These are phyloP conservation scores for Penicillium sp. DNA, from an alignment of 2,329 filamentous ascomycete species.

Conservation along the genomic window DNA sequence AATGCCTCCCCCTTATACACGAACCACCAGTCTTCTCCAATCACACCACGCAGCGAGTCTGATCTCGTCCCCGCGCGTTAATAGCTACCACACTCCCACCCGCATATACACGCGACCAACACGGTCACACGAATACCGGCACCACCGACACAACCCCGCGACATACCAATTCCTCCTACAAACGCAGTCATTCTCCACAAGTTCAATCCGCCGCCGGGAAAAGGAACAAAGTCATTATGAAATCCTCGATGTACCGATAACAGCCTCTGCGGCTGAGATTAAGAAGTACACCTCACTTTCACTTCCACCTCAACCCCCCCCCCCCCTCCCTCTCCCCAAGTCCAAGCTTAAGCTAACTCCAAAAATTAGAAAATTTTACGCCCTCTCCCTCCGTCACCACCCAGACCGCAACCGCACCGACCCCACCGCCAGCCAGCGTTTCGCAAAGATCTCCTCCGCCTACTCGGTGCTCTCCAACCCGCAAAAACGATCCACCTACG, in stretches of 20 bases:
- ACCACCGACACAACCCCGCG: background rate
- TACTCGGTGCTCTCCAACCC: conserved; percentile 76
- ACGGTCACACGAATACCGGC: conserved; percentile 1
- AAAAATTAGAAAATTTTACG: conserved; percentile 71
- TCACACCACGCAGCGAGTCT: conserved; percentile 6
- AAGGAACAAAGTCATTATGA: conserved; percentile 73
- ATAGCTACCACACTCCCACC: conserved; percentile 1
- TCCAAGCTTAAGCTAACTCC: background rate
- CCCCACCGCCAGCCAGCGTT: conserved; percentile 71
- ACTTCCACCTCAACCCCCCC: conserved; percentile 4
- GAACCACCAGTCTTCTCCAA: conserved; percentile 15
- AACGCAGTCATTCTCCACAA: conserved; percentile 47
- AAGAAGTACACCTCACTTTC: conserved; percentile 66
- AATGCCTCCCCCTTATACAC: conserved; percentile 31
- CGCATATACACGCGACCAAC: conserved; percentile 17
- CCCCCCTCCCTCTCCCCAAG: background rate
- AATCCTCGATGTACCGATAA: conserved; percentile 70
- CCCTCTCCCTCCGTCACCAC: conserved; percentile 87
- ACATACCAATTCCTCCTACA: background rate
- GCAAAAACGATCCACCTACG: conserved; percentile 77
- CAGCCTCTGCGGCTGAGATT: conserved; percentile 74
- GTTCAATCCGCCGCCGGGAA: conserved; percentile 30
- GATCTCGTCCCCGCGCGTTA: conserved; percentile 1
- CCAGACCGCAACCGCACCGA: conserved; percentile 86
- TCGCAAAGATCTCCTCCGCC: conserved; percentile 81